Conservation (phyloP, 2,329 filamentous ascomycete genomes). For the Emericellopsis atlantica region DNA sequence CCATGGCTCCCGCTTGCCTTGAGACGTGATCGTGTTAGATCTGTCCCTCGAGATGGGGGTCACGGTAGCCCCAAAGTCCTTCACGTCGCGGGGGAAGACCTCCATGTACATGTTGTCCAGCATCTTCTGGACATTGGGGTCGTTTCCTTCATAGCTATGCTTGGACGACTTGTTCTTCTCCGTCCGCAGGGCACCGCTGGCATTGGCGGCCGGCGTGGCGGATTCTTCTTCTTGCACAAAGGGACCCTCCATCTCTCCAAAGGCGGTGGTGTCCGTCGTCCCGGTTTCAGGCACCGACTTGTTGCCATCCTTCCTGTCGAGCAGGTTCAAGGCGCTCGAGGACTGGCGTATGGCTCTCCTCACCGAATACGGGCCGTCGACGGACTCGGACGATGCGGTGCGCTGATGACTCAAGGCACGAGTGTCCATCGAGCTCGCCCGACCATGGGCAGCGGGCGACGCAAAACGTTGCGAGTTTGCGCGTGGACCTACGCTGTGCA, state of each 20-base stretch:
- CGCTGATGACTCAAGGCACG: background rate
- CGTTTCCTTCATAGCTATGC: conserved; percentile 78
- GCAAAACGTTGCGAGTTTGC: conserved; percentile 13
- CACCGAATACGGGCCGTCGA: conserved; percentile 27
- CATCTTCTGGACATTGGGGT: conserved; percentile 55
- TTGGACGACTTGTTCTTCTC: conserved; percentile 18
- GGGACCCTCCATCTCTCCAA: conserved; percentile 47
- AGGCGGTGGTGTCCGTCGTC: conserved; percentile 45
- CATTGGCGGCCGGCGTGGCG: background rate
- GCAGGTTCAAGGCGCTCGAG: conserved; percentile 44
- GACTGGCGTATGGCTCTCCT: conserved; percentile 40
- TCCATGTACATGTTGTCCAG: conserved; percentile 76
- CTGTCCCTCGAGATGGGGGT: conserved; percentile 51
- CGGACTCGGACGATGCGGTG: conserved; percentile 12
- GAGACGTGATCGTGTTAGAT: conserved; percentile 34
- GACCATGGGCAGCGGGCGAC: conserved; percentile 15
- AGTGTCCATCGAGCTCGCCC: conserved; percentile 15
- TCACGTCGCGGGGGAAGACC: conserved; percentile 52
- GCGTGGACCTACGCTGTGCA: conserved; percentile 20
- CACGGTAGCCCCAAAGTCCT: conserved; percentile 70
- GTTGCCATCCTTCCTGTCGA: conserved; percentile 45
- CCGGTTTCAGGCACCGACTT: conserved; percentile 47
- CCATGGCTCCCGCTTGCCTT: conserved; percentile 46
- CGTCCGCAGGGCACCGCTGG: conserved; percentile 3
- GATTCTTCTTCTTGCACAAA: conserved; percentile 22